Conservation (phyloP, 441 rosid genomes). For the Gossypium gossypioides region DNA sequence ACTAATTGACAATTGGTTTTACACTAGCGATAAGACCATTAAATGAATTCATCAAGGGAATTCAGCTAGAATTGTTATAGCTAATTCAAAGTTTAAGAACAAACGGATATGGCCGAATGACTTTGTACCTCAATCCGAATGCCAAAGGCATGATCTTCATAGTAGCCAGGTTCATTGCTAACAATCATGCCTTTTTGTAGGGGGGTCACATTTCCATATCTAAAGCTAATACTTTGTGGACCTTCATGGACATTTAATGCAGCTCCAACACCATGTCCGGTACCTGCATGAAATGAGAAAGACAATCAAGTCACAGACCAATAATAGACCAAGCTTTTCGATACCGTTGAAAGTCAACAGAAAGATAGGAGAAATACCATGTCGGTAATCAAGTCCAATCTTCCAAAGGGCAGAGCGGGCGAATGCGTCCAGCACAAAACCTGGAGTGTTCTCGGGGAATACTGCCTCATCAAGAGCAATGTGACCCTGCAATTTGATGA, state of each 20-base stretch:
- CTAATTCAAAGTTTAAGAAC: background rate
- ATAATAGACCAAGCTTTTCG: background rate
- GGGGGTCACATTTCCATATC: constrained; percentile 77
- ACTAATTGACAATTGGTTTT: background rate
- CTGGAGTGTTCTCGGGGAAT: constrained; percentile 87
- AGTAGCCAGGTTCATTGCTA: constrained; percentile 96
- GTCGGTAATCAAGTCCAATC: constrained; percentile 93
- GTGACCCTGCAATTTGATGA: constrained; percentile 63
- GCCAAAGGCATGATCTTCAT: constrained; percentile 95
- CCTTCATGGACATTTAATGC: constrained; percentile 97
- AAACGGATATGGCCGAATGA: background rate
- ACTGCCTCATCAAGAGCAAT: constrained; percentile 91
- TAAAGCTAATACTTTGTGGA: constrained; percentile 89
- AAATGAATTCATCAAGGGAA: background rate
- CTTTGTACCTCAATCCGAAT: constrained; percentile 79
- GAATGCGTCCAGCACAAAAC: constrained; percentile 83
- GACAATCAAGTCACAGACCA: background rate
- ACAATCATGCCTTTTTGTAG: constrained; percentile 86
- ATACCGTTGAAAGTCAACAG: background rate
- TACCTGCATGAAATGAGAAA: constrained; percentile 41
- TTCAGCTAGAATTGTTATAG: background rate
- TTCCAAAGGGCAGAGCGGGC: constrained; percentile 95
- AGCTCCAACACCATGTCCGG: constrained; percentile 97
- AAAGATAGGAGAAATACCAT: constrained; percentile 44
- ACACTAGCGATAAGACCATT: background rate